Percentiles rank a stretch among this genome's conserved stretches.
Conservation (phyloP, 305 asterid species). For the Fraxinus sp. region DNA sequence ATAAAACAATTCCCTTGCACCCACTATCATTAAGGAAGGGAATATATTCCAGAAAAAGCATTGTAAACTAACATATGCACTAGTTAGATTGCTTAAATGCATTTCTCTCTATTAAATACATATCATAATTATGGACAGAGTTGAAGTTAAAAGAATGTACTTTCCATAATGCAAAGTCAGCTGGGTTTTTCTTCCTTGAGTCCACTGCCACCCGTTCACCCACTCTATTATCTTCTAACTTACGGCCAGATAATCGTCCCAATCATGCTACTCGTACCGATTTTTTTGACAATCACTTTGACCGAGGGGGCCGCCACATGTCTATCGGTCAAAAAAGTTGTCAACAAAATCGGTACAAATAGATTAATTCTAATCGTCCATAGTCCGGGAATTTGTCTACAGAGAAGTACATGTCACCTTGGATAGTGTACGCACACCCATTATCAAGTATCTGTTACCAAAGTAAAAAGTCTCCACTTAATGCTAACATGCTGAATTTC, state of each 20-base stretch:
- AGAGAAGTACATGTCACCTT: conserved; percentile 88
- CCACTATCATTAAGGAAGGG: background rate
- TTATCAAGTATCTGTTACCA: conserved; percentile 69
- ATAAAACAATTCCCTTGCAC: background rate
- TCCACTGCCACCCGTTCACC: conserved; percentile 94
- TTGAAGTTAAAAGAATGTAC: conserved; percentile 41
- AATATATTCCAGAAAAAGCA: conserved; percentile 8
- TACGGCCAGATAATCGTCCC: conserved; percentile 87
- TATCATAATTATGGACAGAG: background rate
- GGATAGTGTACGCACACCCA: conserved; percentile 69
- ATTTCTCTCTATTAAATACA: background rate
- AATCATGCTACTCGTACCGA: too few species aligned
- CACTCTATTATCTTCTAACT: conserved; percentile 87
- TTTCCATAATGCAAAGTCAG: conserved; percentile 98
- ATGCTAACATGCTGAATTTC: background rate
- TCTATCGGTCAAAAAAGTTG: too few species aligned
- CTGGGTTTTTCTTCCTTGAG: conserved; percentile 85
- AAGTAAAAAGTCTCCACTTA: conserved; percentile 19
- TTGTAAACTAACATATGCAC: background rate
- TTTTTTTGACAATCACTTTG: too few species aligned
- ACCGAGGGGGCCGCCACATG: too few species aligned
- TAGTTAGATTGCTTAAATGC: background rate
- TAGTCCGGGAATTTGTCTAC: conserved; percentile 79
- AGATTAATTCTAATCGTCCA: background rate
- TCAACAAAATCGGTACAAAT: too few species aligned